Evolutionary conservation across 768 basidiomycete genomes (phyloP).

Genomic region (Terana coerulea): DNA sequence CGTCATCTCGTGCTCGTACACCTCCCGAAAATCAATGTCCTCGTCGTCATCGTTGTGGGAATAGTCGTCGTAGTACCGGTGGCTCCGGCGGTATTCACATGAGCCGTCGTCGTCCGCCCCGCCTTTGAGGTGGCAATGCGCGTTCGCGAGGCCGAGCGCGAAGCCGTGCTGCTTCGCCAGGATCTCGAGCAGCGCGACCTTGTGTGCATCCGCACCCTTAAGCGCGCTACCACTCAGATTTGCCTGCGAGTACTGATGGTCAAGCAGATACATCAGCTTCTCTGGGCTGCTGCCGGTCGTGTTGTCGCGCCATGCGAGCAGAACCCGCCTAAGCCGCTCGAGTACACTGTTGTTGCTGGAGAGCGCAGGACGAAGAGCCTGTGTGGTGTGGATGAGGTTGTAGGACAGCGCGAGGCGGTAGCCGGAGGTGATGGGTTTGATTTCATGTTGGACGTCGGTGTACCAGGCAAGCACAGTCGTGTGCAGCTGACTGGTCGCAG

Average conservation of each 20-base stretch:
- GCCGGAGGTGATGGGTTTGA: constrained; percentile 46
- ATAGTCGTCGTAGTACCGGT: neutral
- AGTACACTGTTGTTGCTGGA: constrained; percentile 23
- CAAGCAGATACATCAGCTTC: constrained; percentile 30
- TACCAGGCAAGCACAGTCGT: constrained; percentile 48
- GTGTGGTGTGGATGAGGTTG: constrained; percentile 41
- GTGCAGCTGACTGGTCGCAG: constrained; percentile 25
- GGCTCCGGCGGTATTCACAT: neutral
- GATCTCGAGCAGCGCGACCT: constrained; percentile 27
- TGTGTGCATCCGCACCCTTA: constrained; percentile 38
- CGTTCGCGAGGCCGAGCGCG: constrained; percentile 33
- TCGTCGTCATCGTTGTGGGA: neutral
- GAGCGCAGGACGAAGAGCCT: constrained; percentile 23
- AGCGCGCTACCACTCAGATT: constrained; percentile 27
- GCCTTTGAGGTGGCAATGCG: constrained; percentile 27
- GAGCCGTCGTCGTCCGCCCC: constrained; percentile 7
- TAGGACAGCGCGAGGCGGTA: constrained; percentile 49
- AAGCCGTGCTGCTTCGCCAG: constrained; percentile 34
- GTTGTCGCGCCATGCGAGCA: constrained; percentile 34
- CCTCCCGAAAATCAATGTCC: constrained; percentile 12
- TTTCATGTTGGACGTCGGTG: constrained; percentile 48
- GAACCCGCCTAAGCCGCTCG: constrained; percentile 26
- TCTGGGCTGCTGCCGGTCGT: constrained; percentile 18
- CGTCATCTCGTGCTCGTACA: constrained; percentile 8
- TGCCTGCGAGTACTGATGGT: constrained; percentile 31